Percentiles rank a stretch among this genome's conserved stretches.
Evolutionary conservation across 768 basidiomycete genomes (phyloP).

Genomic region (Hirschioporus abietinus): DNA sequence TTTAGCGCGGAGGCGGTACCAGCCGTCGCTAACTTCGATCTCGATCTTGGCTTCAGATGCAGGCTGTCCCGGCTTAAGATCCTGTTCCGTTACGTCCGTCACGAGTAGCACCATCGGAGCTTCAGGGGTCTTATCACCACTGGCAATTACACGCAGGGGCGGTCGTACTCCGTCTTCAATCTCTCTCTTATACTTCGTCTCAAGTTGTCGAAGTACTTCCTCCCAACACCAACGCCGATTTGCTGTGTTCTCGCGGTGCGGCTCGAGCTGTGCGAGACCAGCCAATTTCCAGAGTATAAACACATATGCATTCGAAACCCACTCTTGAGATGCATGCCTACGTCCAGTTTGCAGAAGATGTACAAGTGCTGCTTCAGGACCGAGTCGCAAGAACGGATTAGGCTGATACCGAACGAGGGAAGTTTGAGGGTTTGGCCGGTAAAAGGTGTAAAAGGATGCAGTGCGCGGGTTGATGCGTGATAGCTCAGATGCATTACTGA

Average conservation of each 20-base stretch:
- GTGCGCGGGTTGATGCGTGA: conserved; percentile 47
- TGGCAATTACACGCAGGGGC: conserved; percentile 71
- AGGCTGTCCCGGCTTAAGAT: not conserved
- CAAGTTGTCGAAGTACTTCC: conserved; percentile 76
- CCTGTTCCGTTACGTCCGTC: conserved; percentile 50
- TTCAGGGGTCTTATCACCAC: conserved; percentile 75
- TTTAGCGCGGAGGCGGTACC: conserved; percentile 82
- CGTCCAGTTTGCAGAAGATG: conserved; percentile 58
- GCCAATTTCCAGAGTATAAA: conserved; percentile 94
- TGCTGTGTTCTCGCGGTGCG: conserved; percentile 45
- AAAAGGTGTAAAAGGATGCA: conserved; percentile 58
- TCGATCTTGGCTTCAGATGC: conserved; percentile 27
- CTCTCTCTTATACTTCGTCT: conserved; percentile 92
- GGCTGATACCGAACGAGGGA: conserved; percentile 18
- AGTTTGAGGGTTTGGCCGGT: conserved; percentile 27
- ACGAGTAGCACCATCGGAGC: conserved; percentile 84
- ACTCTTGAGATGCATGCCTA: conserved; percentile 59
- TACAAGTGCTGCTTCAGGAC: conserved; percentile 48
- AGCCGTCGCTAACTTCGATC: conserved; percentile 94
- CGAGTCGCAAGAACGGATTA: conserved; percentile 26
- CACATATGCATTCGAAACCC: conserved; percentile 92
- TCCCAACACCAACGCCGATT: conserved; percentile 74
- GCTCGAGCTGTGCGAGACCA: conserved; percentile 73
- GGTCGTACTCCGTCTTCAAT: conserved; percentile 74
- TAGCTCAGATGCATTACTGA: conserved; percentile 48